Base-by-base conservation (phyloP, 208 protist species). In the Porcisia hertigi region DNA sequence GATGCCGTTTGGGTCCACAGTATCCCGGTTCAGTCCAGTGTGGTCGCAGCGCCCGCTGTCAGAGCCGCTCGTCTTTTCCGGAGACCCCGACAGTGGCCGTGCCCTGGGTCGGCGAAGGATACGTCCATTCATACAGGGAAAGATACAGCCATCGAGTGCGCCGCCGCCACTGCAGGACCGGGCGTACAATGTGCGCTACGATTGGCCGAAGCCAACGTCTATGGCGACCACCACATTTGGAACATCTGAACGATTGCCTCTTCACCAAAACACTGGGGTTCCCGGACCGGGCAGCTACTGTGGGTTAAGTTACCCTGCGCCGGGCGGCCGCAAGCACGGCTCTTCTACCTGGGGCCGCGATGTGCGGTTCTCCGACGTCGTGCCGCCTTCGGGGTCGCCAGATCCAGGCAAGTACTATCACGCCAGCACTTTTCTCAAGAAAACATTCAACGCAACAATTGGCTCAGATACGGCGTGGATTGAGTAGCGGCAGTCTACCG, bases 371-470 rank as follows among this genome's bases (percentile, higher is more conserved):
- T 71, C 82, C 34, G 39, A 45, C 0, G 74, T 43, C 12, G 18
- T 57, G 5, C 75, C 82, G 47, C 43, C 71, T 12, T 77, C 67
- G 25, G 81, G 73, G 25, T 57, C 43, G 18, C 83, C 82, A 62
- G 90, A 86, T 30, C 80, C 88, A 57, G 91, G 90, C 8, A 80
- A 85, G 55, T 94, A 92, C 77, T 86, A 89, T 71, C 81, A 90
- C 70, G 77, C 87, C 41, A 90, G 85, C 60, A 95, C 90, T 5
- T 86, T 95, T 59, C 66, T 94, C n/a, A 94, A 82, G n/a, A 95
- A 94, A 57, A 88, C 91, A 3, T 86, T 92, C 85, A 97, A 97
- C 67, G 72, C 79, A 45, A 97, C 93, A 16, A 90, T 95, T 75
- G 88, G 86, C 7, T 88, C 77, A 23, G 83, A 91, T 39, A 88